A percentile compares a stretch with the other conserved stretches of the same genome.
phyloP scores from a whole-genome alignment of 306 rosid genomes.

The Hippophae rhamnoides region DNA sequence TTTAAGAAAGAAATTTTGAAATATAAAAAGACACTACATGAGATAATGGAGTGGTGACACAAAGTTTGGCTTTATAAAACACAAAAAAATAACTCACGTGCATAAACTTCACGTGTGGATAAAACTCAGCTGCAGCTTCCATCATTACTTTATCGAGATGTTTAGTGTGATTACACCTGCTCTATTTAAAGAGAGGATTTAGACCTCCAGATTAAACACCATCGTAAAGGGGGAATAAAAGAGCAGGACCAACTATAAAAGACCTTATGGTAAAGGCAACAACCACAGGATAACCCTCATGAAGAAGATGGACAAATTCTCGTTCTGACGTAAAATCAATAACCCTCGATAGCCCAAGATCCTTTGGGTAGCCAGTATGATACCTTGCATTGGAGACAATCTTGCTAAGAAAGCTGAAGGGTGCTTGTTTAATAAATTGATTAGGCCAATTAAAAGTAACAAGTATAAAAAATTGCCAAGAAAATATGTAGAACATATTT shows the following conservation, averaged over 20 bases:
- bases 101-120: constrained; percentile 75
- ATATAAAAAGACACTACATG: background rate
- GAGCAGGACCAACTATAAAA: constrained; percentile 10
- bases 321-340: constrained; percentile 86
- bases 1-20: background rate
- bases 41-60: background rate
- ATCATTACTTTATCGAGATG: constrained; percentile 77
- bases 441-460: background rate
- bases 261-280: constrained; percentile 86
- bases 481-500: background rate
- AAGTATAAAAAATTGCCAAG: background rate
- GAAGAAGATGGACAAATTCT: constrained; percentile 79
- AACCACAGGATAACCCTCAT: constrained; percentile 74
- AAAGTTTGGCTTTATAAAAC: constrained; percentile 2
- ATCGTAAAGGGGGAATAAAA: constrained; percentile 9
- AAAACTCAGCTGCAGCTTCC: constrained; percentile 78
- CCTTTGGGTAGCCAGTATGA: constrained; percentile 81
- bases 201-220: constrained; percentile 13
- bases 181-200: constrained; percentile 19
- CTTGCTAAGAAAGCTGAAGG: background rate
- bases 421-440: background rate
- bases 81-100: constrained; percentile 50
- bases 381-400: constrained; percentile 35
- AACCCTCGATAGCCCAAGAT: constrained; percentile 76
- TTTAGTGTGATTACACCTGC: constrained; percentile 66